Base-by-base conservation (phyloP, 2,329 filamentous ascomycete species). In the Gyromitra esculenta region DNA sequence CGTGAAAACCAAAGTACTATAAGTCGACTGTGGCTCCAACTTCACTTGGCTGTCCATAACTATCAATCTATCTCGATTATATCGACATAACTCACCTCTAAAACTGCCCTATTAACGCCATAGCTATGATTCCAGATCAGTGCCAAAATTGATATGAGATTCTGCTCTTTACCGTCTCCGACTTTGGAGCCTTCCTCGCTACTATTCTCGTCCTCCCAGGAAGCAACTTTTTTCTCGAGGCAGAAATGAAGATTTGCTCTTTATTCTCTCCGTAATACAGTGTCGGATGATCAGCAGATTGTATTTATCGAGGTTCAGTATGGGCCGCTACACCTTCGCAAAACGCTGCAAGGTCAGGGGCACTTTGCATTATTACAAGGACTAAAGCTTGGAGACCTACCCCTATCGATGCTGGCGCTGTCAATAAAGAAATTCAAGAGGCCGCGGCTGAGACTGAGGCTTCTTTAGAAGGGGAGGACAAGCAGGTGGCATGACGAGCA, bases 281-380 rank as follows among this genome's bases (percentile, higher is more conserved):
- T 1, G 48, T 52, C 8, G n/a, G 48, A n/a, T 4, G 48, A 8
- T n/a, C 48, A 52, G 48, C n/a, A 21, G 18, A 8, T n/a, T 21
- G 15, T n/a, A 52, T 52, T 21, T 18, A n/a, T 3, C 48, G 18
- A 18, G 48, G 48, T 37, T 21, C 66, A 13, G n/a, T 52, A 4
- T 69, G 37, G 37, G 39, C 52, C n/a, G 15, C 15, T 5, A 21
- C 18, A 15, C 66, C 66, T 18, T 54, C 69, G 13, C 41, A 69
- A 63, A 45, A 35, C 35, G 64, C 64, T 15, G 21, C 45, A 68
- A 50, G 54, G n/a, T 21, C 64, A 39, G 64, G 48, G n/a, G 64
- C 43, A 9, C 68, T 82, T 8, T 81, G 80, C 54, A 79, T 80
- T 74, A 76, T 81, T 9, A 77, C 79, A 4, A 66, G 79, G 6